phyloP scores from a whole-genome alignment of 2,329 filamentous ascomycete species.

The Fusarium pseudoanthophilum region DNA sequence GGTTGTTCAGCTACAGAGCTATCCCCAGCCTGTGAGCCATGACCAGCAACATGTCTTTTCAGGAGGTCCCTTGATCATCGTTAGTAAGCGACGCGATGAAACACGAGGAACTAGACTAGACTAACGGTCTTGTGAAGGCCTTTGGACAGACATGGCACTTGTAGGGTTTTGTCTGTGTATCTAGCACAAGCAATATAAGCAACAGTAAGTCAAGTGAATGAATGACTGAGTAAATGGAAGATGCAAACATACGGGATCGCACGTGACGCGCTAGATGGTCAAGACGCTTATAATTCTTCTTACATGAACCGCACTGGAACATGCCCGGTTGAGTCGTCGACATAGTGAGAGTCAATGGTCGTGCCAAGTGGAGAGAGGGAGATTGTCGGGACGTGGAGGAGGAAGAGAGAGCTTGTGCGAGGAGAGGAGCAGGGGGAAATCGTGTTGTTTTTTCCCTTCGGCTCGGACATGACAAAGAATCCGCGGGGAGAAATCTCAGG shows the following conservation, averaged over 20 bases:
- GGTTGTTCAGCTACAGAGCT: constrained; percentile 7
- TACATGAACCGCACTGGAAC: constrained; percentile 45
- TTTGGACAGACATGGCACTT: constrained; percentile 47
- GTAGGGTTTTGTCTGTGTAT: constrained; percentile 48
- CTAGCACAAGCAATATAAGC: constrained; percentile 21
- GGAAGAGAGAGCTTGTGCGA: neutral
- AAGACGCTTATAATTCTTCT: constrained; percentile 44
- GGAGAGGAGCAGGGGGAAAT: constrained; percentile 7
- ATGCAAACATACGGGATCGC: constrained; percentile 45
- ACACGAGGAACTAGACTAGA: neutral
- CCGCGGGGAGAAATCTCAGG: neutral
- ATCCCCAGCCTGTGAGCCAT: constrained; percentile 29
- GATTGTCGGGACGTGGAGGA: constrained; percentile 25
- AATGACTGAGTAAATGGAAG: neutral
- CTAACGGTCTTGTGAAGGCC: constrained; percentile 46
- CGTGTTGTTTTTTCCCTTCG: constrained; percentile 7
- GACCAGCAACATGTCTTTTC: constrained; percentile 39
- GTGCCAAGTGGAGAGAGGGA: constrained; percentile 11
- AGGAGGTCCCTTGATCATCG: constrained; percentile 39
- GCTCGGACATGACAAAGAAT: constrained; percentile 9
- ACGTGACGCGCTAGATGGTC: constrained; percentile 50
- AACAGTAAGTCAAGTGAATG: neutral
- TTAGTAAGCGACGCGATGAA: neutral
- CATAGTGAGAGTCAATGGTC: neutral
- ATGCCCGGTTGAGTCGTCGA: constrained; percentile 30